Percentiles rank a stretch among this genome's conserved stretches.
Conservation (phyloP, 177 flowering plant species). For the Vitis hybrid region DNA sequence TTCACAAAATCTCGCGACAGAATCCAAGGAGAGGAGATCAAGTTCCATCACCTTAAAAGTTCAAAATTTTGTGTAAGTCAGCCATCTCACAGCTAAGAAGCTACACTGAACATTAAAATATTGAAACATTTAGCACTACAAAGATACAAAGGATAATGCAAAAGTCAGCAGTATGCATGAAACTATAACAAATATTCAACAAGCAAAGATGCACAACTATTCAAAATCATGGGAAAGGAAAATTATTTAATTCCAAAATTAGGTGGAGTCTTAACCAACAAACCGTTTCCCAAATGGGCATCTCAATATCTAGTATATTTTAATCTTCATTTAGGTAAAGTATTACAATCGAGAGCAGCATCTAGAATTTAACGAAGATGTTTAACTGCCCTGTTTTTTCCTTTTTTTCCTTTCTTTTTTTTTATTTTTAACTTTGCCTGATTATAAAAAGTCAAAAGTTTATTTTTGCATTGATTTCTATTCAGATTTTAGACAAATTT, state of each 20-base stretch:
- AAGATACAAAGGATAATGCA: background rate
- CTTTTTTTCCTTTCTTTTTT: too few species aligned
- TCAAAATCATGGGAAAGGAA: too few species aligned
- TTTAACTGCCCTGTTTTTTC: too few species aligned
- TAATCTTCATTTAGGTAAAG: too few species aligned
- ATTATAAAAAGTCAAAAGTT: too few species aligned
- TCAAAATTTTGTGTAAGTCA: conserved; percentile 1
- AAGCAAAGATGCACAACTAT: background rate
- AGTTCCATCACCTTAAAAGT: conserved; percentile 80
- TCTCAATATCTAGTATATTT: background rate
- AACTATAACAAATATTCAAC: background rate
- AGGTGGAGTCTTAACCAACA: background rate
- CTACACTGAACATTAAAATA: background rate
- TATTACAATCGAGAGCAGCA: too few species aligned
- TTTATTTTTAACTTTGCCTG: too few species aligned
- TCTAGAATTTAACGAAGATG: too few species aligned
- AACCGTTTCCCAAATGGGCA: background rate
- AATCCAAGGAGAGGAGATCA: conserved; percentile 88
- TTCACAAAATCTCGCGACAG: conserved; percentile 79
- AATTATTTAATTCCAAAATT: too few species aligned
- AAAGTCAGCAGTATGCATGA: background rate
- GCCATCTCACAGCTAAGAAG: background rate
- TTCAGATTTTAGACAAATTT: too few species aligned
- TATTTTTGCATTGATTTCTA: too few species aligned
- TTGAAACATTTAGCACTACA: background rate